Base-by-base conservation (phyloP, 2,329 filamentous ascomycete species). In the Claviceps sorghi region DNA sequence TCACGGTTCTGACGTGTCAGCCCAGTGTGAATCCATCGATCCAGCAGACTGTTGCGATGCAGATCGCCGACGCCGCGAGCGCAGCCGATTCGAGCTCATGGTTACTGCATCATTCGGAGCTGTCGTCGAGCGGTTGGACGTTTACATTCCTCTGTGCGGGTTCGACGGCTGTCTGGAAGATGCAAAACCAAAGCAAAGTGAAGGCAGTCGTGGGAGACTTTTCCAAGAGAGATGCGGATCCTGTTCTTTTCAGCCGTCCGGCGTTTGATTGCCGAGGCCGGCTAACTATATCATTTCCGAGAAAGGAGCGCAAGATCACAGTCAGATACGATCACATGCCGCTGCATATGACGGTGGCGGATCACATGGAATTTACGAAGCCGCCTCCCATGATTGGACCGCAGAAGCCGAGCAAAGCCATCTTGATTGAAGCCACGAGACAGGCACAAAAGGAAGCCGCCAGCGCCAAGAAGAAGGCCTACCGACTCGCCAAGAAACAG, bases 211-310 rank as follows among this genome's bases (percentile, higher is more conserved):
- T 80, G 44, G 76, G 68, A 8, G 72, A 74, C 46, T 79, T 72
- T 57, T 78, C 71, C 51, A 64, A 68, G 29, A 71, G 69, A 55
- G 72, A 72, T 11, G 65, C 71, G 8, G 73, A 80, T 56, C 65
- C 69, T 1, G 54, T 69, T 29, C 36, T 34, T 42, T 19, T 55
- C 78, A 75, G 65, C 30, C 75, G 78, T 15, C 78, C 78, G 50
- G 78, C 78, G 0, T 82, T 80, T 56, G 77, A 82, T 58, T 82
- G 78, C 54, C 70, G 74, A 40, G 78, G 78, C 19, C 67, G 67
- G 0, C 61, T 80, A 19, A 68, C 64, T 2, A 68, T 82, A 44
- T 61, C 68, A 1, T 80, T 82, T 56, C 69, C 71, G 7, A 72
- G 71, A 52, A 68, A 66, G 26, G 69, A 65, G 32, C 71, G 72